These are phyloP conservation scores for Kalaharituber pfeilii DNA, from an alignment of 2,329 filamentous ascomycete genomes.

Conservation along the genomic window DNA sequence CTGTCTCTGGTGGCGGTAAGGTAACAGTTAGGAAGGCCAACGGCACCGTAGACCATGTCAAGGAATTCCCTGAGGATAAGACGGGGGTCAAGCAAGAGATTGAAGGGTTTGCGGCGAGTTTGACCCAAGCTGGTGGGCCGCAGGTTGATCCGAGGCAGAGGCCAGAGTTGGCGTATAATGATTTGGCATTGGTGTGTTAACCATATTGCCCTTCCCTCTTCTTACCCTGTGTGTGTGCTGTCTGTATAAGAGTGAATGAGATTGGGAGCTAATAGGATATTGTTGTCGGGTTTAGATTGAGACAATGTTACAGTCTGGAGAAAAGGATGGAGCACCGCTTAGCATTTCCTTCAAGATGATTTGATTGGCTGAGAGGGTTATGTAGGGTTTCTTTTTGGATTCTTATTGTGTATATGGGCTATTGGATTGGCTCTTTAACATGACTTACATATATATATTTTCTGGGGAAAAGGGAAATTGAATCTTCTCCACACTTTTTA, in stretches of 20 bases:
- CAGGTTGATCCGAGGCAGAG: slow-evolving; percentile 35
- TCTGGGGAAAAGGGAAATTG: no score
- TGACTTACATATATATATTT: no score
- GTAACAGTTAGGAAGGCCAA: slow-evolving; percentile 28
- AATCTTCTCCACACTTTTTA: no score
- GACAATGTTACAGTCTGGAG: slow-evolving; percentile 26
- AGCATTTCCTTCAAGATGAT: background rate
- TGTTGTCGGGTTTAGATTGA: slow-evolving; percentile 23
- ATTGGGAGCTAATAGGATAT: slow-evolving; percentile 18
- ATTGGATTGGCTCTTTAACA: no score
- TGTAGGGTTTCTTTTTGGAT: no score
- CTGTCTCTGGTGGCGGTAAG: slow-evolving; percentile 30
- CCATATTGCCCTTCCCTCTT: background rate
- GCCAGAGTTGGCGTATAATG: slow-evolving; percentile 41
- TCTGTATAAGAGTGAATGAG: no score
- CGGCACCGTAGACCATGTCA: slow-evolving; percentile 27
- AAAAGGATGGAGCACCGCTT: slow-evolving; percentile 21
- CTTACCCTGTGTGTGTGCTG: no score
- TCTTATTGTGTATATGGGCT: no score
- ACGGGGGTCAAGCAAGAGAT: slow-evolving; percentile 43
- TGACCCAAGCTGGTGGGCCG: slow-evolving; percentile 29
- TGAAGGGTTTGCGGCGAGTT: slow-evolving; percentile 40
- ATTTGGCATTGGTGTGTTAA: slow-evolving; percentile 39
- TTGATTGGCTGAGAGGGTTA: no score
- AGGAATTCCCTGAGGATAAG: slow-evolving; percentile 33